Base-by-base conservation (phyloP, 2,329 filamentous ascomycete genomes). In the Trichoderma koningii region DNA sequence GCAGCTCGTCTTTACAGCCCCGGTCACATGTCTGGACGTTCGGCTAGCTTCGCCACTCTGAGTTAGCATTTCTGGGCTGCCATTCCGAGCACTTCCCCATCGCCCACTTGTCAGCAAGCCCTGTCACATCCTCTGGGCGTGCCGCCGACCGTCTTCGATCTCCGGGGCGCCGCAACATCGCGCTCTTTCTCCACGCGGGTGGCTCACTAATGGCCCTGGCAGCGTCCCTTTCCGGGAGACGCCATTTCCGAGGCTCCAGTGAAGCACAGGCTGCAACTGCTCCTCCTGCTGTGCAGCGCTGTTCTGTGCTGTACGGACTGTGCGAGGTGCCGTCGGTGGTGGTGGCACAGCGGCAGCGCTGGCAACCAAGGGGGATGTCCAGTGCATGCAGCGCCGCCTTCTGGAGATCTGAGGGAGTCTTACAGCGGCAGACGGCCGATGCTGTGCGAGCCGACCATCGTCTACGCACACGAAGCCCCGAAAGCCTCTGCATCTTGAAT, bases 21-120 rank as follows among this genome's bases (percentile, higher is more conserved):
- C 34, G 53, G 52, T 66, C 64, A 66, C 57, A 66, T 66, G 64
- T 19, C 53, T 63, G 34, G 10, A 38, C 34, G 7, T 62, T 63
- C 64, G 64, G 59, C 56, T 63, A 59, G 61, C 44, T 56, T 66
- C 50, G 45, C 64, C 53, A 66, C 19, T 63, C 41, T 19, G 10
- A 26, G 45, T 52, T 61, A 63, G 59, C 42, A 38, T 38, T 10
- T 45, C 42, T 42, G 53, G 57, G 45, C 55, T 53, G 28, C 59
- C 41, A 42, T 45, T 45, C 52, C 21, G 7, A 59, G 42, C 42
- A 15, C 60, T 23, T 50, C 44, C 21, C 52, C 21, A 50, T 55
- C 56, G n/a, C 56, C 63, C 51, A 41, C 53, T 61, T 48, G 38
- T 19, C 38, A 53, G 23, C 21, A 60, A 60, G 38, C 41, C 53